Evolutionary conservation across 2,329 filamentous ascomycete species (phyloP).

Genomic region (Fusarium proliferatum): DNA sequence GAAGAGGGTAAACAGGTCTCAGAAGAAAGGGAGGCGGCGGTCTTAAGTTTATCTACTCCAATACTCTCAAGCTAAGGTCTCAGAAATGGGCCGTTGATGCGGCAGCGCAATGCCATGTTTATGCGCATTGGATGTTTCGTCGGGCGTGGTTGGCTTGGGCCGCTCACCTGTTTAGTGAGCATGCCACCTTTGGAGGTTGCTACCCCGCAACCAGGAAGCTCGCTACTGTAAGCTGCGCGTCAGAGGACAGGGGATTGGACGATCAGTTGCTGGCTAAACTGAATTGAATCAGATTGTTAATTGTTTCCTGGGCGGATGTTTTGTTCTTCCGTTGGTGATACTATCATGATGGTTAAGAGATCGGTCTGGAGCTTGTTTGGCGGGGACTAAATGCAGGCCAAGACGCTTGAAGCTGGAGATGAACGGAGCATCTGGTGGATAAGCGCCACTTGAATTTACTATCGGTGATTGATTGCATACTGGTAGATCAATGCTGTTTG

Average conservation of each 20-base stretch:
- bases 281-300: background rate
- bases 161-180: slow-evolving; percentile 8
- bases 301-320: slow-evolving; percentile 19
- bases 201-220: slow-evolving; percentile 44
- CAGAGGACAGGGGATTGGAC: slow-evolving; percentile 41
- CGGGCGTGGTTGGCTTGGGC: slow-evolving; percentile 22
- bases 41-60: slow-evolving; percentile 39
- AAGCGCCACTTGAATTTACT: slow-evolving; percentile 13
- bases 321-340: slow-evolving; percentile 12
- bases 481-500: background rate
- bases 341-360: background rate
- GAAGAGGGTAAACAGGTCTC: slow-evolving; percentile 24
- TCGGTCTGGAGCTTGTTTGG: slow-evolving; percentile 38
- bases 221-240: slow-evolving; percentile 34
- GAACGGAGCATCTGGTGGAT: slow-evolving; percentile 8
- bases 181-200: slow-evolving; percentile 31
- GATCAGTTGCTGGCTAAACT: slow-evolving; percentile 24
- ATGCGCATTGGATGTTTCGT: slow-evolving; percentile 39
- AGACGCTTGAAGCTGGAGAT: slow-evolving; percentile 28
- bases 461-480: slow-evolving; percentile 3
- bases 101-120: slow-evolving; percentile 44
- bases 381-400: slow-evolving; percentile 43
- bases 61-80: slow-evolving; percentile 34
- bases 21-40: slow-evolving; percentile 28
- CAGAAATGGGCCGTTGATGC: slow-evolving; percentile 43